These are phyloP conservation scores for Simplicillium aogashimaense DNA, from an alignment of 2,329 filamentous ascomycete species.

Conservation along the genomic window DNA sequence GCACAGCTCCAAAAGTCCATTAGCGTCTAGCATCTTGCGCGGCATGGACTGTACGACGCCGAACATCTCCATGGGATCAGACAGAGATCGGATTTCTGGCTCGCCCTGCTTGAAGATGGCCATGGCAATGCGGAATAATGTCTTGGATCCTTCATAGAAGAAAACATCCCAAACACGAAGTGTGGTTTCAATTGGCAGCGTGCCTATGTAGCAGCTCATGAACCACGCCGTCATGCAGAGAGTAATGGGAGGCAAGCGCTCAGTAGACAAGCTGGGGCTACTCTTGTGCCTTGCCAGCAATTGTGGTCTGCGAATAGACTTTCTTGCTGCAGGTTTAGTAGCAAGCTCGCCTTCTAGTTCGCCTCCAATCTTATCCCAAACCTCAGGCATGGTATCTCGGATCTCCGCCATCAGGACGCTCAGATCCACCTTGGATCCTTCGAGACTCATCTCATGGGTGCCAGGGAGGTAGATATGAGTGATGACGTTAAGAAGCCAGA, in stretches of 20 bases:
- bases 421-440: constrained; percentile 87
- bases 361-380: constrained; percentile 82
- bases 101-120: constrained; percentile 88
- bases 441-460: constrained; percentile 82
- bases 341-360: constrained; percentile 50
- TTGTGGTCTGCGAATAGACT: constrained; percentile 24
- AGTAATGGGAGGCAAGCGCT: constrained; percentile 75
- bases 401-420: constrained; percentile 85
- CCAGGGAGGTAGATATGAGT: constrained; percentile 81
- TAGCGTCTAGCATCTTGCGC: constrained; percentile 71
- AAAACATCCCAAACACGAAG: constrained; percentile 92
- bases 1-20: constrained; percentile 70
- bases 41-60: constrained; percentile 86
- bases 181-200: constrained; percentile 82
- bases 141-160: constrained; percentile 92
- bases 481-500: constrained; percentile 89
- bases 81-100: constrained; percentile 64
- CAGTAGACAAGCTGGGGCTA: constrained; percentile 27
- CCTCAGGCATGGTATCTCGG: constrained; percentile 67
- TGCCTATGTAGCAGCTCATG: constrained; percentile 94
- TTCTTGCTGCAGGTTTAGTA: constrained; percentile 23
- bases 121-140: constrained; percentile 82
- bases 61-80: constrained; percentile 91
- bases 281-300: constrained; percentile 30
- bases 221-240: constrained; percentile 95